These are phyloP conservation scores for Powellomyces hirtus DNA, from an alignment of 192 early-diverging fungal genomes.

Conservation along the genomic window DNA sequence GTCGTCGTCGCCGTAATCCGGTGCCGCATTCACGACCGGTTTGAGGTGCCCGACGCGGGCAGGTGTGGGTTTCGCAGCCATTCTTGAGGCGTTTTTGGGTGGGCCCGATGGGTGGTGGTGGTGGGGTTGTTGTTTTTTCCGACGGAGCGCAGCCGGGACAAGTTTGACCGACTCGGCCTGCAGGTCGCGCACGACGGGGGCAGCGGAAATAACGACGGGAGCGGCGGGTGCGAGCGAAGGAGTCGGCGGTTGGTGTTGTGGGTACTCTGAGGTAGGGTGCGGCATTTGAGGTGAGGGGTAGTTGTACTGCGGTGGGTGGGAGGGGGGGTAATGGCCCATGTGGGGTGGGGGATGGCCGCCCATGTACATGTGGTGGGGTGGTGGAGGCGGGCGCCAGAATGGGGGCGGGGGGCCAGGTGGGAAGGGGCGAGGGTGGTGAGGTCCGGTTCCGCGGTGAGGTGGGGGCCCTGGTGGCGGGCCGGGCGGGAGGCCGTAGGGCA, in stretches of 20 bases:
- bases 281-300: constrained; percentile 9
- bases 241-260: constrained; percentile 4
- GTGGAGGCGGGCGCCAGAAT: constrained; percentile 25
- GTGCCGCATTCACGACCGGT: constrained; percentile 69
- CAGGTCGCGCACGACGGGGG: constrained; percentile 75
- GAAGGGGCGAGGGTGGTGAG: too few relatives aligned
- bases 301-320: neutral
- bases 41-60: constrained; percentile 39
- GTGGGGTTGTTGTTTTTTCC: constrained; percentile 48
- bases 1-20: constrained; percentile 56
- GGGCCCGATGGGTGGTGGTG: too few relatives aligned
- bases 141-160: constrained; percentile 63
- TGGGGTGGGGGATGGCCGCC: neutral
- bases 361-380: too few relatives aligned
- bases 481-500: neutral
- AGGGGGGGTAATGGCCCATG: neutral
- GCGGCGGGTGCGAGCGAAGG: constrained; percentile 4
- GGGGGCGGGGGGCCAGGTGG: constrained; percentile 34
- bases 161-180: constrained; percentile 74
- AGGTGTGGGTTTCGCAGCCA: neutral
- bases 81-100: too few relatives aligned
- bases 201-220: constrained; percentile 63
- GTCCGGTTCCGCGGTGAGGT: too few relatives aligned
- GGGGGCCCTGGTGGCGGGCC: constrained; percentile 5
- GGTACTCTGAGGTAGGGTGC: neutral